These are phyloP conservation scores for Cyberlindnera americana DNA, from an alignment of 805 yeast species.

Conservation along the genomic window DNA sequence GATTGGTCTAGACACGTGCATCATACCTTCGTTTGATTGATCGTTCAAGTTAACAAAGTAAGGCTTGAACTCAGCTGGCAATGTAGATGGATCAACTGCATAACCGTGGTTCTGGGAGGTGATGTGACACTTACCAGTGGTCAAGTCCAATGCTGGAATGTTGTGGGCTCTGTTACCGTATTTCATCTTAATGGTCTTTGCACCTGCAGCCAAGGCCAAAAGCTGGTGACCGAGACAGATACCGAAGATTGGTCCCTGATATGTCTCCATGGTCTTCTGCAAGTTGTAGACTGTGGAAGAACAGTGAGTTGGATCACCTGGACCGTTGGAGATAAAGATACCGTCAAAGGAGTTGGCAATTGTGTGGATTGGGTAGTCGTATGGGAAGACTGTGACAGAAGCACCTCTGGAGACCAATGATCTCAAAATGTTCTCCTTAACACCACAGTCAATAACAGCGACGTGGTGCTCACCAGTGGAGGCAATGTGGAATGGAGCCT, in stretches of 20 bases:
- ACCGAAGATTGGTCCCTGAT: slow-evolving; percentile 88
- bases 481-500: slow-evolving; percentile 87
- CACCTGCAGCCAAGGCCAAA: slow-evolving; percentile 92
- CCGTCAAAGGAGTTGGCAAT: slow-evolving; percentile 94
- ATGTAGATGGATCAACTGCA: slow-evolving; percentile 83
- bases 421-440: slow-evolving; percentile 94
- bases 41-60: slow-evolving; percentile 93
- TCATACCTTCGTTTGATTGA: slow-evolving; percentile 97
- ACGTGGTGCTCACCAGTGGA: slow-evolving; percentile 69
- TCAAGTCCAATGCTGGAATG: slow-evolving; percentile 89
- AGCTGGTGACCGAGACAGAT: slow-evolving; percentile 98
- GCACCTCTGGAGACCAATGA: slow-evolving; percentile 95
- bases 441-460: slow-evolving; percentile 97
- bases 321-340: slow-evolving; percentile 90
- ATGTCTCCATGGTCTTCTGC: slow-evolving; percentile 60
- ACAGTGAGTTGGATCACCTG: slow-evolving; percentile 97
- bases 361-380: slow-evolving; percentile 87
- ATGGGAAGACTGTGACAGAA: slow-evolving; percentile 93
- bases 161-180: slow-evolving; percentile 99
- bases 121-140: slow-evolving; percentile 92
- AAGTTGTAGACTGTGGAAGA: slow-evolving; percentile 70
- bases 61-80: slow-evolving; percentile 75
- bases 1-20: slow-evolving; percentile 79
- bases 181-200: slow-evolving; percentile 85
- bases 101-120: slow-evolving; percentile 99